Base-by-base conservation (phyloP, 73 alveolate species). In the Effrenium voratum region DNA sequence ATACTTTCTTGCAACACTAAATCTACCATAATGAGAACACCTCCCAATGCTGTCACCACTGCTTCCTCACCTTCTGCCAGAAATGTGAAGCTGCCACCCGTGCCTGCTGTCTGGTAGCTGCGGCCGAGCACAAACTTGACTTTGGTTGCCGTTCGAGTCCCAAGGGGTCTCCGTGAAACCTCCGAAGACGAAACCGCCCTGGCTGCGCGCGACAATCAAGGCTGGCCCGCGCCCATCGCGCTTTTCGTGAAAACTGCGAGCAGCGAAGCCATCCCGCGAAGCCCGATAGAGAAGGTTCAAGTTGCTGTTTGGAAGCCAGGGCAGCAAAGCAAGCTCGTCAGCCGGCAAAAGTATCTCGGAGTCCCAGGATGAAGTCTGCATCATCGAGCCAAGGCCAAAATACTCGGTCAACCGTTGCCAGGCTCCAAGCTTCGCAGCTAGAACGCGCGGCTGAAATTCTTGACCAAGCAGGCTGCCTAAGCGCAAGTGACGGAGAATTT, bases 341-440 rank as follows among this genome's bases (percentile, higher is more conserved):
- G 28, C 28, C 72, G 72, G n/a, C 1, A 57, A 57, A 57, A n/a
- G n/a, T n/a, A n/a, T n/a, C 49, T 70, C 82, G 47, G 82, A 70
- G 34, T 70, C 82, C 45, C 82, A 70, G 82, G 34, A 34, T n/a
- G n/a, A n/a, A 28, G n/a, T 30, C 46, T 70, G n/a, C 49, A 70
- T n/a, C 49, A 36, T 30, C 10, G 82, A 24, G 32, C 38, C 49
- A 44, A 70, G 82, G 82, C 38, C 38, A 28, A 81, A 47, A 73
- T 81, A 81, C 72, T 47, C 38, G 32, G 38, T 52, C 63, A 81
- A 55, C 32, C 92, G 92, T 47, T 46, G 43, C 92, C 92, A 81
- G 2, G 92, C 72, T 2, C 73, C 92, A 34, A 16, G 3, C 72
- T 81, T 81, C n/a, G 43, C 92, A 16, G 45, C 45, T 2, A 73